A percentile compares a stretch with the other conserved stretches of the same genome.
Evolutionary conservation across 768 basidiomycete genomes (phyloP).

Genomic region (Macrolepiota dolichaula): DNA sequence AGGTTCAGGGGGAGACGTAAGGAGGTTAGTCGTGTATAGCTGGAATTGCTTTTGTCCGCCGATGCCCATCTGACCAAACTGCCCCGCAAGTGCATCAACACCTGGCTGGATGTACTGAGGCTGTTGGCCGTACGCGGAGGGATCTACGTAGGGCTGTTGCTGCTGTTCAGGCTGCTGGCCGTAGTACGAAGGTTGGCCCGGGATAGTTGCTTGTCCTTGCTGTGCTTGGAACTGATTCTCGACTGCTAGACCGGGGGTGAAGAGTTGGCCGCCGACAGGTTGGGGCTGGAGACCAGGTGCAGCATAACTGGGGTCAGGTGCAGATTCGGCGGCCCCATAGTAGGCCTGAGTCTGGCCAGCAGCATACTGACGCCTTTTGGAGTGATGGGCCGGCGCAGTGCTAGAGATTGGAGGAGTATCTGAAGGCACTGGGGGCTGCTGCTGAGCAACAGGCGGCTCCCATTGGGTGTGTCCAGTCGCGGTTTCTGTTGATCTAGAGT

Average conservation of each 20-base stretch:
- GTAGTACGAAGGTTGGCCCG: constrained; percentile 37
- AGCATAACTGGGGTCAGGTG: constrained; percentile 43
- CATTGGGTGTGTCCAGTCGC: constrained; percentile 83
- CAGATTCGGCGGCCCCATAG: constrained; percentile 50
- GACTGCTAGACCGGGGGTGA: constrained; percentile 78
- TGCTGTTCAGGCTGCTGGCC: constrained; percentile 38
- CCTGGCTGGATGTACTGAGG: constrained; percentile 44
- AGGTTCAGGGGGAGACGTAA: constrained; percentile 91
- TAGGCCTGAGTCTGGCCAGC: constrained; percentile 91
- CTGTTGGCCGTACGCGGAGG: constrained; percentile 35
- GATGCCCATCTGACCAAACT: constrained; percentile 89
- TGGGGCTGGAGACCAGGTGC: constrained; percentile 36
- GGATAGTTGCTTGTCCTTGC: constrained; percentile 42
- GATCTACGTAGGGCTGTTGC: constrained; percentile 42
- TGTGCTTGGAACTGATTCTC: constrained; percentile 68
- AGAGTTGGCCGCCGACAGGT: constrained; percentile 55
- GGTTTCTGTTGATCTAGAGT: constrained; percentile 55
- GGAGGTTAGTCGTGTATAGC: constrained; percentile 85
- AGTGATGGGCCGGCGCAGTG: constrained; percentile 42
- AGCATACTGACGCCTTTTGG: constrained; percentile 89
- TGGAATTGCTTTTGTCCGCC: constrained; percentile 73
- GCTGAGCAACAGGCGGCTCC: constrained; percentile 62
- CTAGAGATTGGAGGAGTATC: constrained; percentile 39
- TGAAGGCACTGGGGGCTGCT: constrained; percentile 30
- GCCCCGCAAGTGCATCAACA: constrained; percentile 69